Base-by-base conservation (phyloP, 768 basidiomycete genomes). In the Lactarius sp. region DNA sequence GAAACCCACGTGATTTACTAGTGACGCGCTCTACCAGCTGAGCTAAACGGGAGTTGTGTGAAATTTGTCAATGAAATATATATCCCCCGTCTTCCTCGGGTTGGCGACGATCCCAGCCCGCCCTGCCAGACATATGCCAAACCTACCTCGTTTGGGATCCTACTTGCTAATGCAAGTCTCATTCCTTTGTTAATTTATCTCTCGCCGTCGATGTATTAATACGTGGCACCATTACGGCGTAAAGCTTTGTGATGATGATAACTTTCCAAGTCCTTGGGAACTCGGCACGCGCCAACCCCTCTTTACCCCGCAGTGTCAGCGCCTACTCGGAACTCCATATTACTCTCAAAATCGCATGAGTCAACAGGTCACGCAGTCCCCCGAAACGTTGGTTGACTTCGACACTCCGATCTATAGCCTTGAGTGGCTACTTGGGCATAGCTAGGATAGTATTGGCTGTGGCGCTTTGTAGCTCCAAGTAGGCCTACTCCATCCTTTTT, bases 11-110 rank as follows among this genome's bases (percentile, higher is more conserved):
- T 53, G 31, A 27, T 13, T 39, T 81, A 83, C 79, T 82, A 85
- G 81, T 84, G 81, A 83, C 80, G 81, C 83, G 83, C 82, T 83
- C 83, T 83, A 83, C 78, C 74, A 74, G 63, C 73, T 75, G 74
- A 73, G 73, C 74, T 74, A 73, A 72, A 65, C 69, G 73, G 73
- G 73, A 74, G 20, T 61, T 49, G 10, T 18, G 6, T 44, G 12
- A 31, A 0, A 6, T 1, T 3, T 7, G 7, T 34, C 18, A 34
- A 12, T 22, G 55, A 58, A 22, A 47, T 7, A 56, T 64, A 60
- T 56, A 56, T n/a, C 57, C 36, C 9, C 12, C 44, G 7, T 16
- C 36, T 37, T 53, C 16, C 47, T 57, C 52, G n/a, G 39, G 22
- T 13, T 37, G 10, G 14, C 50, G 51, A 52, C 1, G 56, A 59